A percentile compares a stretch with the other conserved stretches of the same genome.
Evolutionary conservation across 768 basidiomycete species (phyloP).

Genomic region (Amanita polypyramis): DNA sequence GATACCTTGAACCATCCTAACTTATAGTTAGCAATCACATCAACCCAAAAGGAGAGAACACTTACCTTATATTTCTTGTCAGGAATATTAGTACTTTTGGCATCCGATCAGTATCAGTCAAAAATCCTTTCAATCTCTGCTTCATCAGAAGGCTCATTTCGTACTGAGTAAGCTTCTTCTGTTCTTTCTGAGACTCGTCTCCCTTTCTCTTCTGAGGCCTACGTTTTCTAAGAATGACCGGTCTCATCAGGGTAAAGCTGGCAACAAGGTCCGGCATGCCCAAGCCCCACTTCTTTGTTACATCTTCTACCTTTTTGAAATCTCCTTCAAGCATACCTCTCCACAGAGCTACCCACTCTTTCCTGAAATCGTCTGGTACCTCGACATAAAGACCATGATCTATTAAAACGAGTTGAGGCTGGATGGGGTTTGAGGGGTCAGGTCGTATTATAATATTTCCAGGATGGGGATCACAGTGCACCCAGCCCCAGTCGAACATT

Average conservation of each 20-base stretch:
- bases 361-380: constrained; percentile 54
- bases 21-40: neutral
- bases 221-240: constrained; percentile 33
- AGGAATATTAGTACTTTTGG: constrained; percentile 70
- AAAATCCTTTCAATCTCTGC: constrained; percentile 50
- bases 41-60: neutral
- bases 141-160: constrained; percentile 64
- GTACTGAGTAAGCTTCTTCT: constrained; percentile 43
- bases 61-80: constrained; percentile 41
- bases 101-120: constrained; percentile 68
- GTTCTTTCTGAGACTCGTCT: constrained; percentile 16
- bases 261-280: constrained; percentile 65
- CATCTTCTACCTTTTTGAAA: constrained; percentile 36
- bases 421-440: constrained; percentile 30
- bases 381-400: constrained; percentile 89
- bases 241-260: constrained; percentile 61
- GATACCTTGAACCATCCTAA: constrained; percentile 53
- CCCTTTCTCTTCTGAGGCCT: constrained; percentile 17
- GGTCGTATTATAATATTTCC: constrained; percentile 73
- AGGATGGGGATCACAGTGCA: constrained; percentile 71
- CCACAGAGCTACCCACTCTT: constrained; percentile 77
- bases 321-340: constrained; percentile 48
- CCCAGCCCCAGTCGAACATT: constrained; percentile 90
- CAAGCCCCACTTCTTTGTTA: constrained; percentile 57
- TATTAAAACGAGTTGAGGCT: constrained; percentile 67